phyloP scores from a whole-genome alignment of 306 rosid species.

The Malus orientalis region DNA sequence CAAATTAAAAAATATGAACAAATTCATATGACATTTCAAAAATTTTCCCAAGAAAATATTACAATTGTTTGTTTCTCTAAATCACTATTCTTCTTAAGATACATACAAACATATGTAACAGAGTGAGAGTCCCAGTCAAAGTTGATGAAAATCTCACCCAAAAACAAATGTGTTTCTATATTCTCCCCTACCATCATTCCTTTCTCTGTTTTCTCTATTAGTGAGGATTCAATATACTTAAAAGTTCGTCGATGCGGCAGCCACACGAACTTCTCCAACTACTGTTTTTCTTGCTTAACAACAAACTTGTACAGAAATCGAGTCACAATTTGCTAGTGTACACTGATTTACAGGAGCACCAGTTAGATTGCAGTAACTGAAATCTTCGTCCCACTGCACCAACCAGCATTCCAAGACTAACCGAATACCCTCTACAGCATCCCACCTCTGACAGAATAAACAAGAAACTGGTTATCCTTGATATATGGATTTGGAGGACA shows the following conservation, averaged over 20 bases:
- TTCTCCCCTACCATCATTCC: neutral
- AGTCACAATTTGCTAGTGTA: neutral
- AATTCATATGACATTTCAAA: too few species aligned
- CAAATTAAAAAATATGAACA: too few species aligned
- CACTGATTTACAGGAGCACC: neutral
- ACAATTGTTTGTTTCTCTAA: too few species aligned
- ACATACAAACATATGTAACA: neutral
- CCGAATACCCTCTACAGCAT: neutral
- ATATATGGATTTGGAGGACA: neutral
- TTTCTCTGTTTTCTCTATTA: neutral
- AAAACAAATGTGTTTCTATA: conserved; percentile 1
- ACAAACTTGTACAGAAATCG: conserved; percentile 5
- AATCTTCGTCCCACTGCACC: neutral
- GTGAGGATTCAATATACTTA: neutral
- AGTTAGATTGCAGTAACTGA: conserved; percentile 4
- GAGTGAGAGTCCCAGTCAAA: neutral
- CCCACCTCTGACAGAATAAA: neutral
- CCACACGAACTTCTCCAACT: neutral
- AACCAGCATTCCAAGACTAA: neutral
- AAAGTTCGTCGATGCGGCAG: neutral
- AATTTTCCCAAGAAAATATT: too few species aligned
- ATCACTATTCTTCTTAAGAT: neutral
- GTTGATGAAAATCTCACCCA: neutral
- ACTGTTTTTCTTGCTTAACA: neutral
- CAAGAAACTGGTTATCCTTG: neutral